Percentiles rank a stretch among this genome's conserved stretches.
Conservation (phyloP, 345 rosid species). For the Linum trigynum region DNA sequence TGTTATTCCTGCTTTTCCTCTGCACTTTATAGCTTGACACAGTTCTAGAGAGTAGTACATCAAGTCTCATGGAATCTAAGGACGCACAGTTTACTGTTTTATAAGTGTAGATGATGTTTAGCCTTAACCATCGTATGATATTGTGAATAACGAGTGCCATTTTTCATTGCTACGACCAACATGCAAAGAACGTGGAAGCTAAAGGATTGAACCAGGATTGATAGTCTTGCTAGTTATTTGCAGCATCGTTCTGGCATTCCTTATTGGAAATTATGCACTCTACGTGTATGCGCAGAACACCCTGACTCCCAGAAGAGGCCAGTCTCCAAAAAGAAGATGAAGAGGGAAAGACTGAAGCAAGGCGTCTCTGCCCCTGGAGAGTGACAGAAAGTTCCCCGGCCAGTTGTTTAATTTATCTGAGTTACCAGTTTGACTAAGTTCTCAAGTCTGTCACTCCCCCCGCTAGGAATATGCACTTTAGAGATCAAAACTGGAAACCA, state of each 20-base stretch:
- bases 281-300: slow-evolving; percentile 58
- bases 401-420: neutral
- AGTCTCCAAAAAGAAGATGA: slow-evolving; percentile 76
- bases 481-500: slow-evolving; percentile 8
- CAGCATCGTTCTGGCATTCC: slow-evolving; percentile 50
- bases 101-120: neutral
- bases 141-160: neutral
- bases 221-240: slow-evolving; percentile 57
- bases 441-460: slow-evolving; percentile 8
- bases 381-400: slow-evolving; percentile 16
- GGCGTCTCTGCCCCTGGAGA: slow-evolving; percentile 80
- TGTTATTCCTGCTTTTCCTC: too few species aligned
- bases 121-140: neutral
- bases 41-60: too few species aligned
- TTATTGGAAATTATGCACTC: slow-evolving; percentile 51
- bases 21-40: too few species aligned
- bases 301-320: slow-evolving; percentile 63
- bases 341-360: slow-evolving; percentile 65
- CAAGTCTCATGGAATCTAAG: too few species aligned
- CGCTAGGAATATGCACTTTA: slow-evolving; percentile 12
- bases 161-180: neutral
- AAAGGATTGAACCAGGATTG: slow-evolving; percentile 72
- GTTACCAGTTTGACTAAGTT: slow-evolving; percentile 10
- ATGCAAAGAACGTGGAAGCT: slow-evolving; percentile 21
- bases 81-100: too few species aligned